Base-by-base conservation (phyloP, 495 filamentous ascomycete genomes). In the Trichocladium antarcticum region DNA sequence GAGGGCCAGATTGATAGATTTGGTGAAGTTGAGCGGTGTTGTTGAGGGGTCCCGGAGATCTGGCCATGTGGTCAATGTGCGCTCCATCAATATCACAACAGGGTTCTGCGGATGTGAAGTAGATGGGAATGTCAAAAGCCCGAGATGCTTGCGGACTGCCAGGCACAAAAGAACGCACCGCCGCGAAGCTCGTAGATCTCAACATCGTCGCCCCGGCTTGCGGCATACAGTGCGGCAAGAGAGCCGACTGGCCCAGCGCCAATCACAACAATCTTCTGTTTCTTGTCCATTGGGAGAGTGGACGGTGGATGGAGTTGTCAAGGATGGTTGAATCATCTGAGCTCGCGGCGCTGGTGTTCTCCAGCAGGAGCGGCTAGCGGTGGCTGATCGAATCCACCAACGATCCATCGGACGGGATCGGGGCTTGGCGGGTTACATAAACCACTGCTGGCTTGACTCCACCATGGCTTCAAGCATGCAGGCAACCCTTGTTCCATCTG, bases 1-100 rank as follows among this genome's bases (percentile, higher is more conserved):
- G 10, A 99, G 68, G 15, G 92, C 89, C 16, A 99, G 72, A 59
- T 97, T 99, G 72, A 99, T 99, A 12, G 93, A 97, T 65, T 86
- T 94, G 37, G 89, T 93, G 65, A 97, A 96, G 60, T 97, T 96
- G 45, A 96, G 73, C 0, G 92, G 89, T 10, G 81, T 81, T 0
- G 88, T 96, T 8, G 77, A 76, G 5, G 85, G 81, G 57, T 89
- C 78, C 27, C 93, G 82, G 37, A 96, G 81, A 73, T 96, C 92
- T 95, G 58, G 22, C 20, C 31, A 35, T 41, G 0, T 38, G 49
- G 32, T 51, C n/a, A 50, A 38, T 35, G 19, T 17, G 14, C 4
- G 35, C 14, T 32, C 9, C n/a, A n/a, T n/a, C n/a, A n/a, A n/a
- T n/a, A n/a, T n/a, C n/a, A n/a, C n/a, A n/a, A n/a, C n/a, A n/a